Conservation (phyloP, 1,284 basidiomycete species). For the Boletellus deceptivus region DNA sequence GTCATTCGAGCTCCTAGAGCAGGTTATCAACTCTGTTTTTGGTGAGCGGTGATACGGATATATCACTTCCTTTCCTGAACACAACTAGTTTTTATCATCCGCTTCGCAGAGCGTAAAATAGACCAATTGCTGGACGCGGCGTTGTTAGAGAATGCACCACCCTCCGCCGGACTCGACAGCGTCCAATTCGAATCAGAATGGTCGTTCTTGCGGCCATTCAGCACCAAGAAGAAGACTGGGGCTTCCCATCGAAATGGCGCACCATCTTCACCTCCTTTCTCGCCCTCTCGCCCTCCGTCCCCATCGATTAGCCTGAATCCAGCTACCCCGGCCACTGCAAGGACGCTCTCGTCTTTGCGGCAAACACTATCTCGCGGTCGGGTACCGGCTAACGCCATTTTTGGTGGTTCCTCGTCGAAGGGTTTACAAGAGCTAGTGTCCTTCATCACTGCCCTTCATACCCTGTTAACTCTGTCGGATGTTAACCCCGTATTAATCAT, state of each 20-base stretch:
- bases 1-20: constrained; percentile 77
- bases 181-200: constrained; percentile 96
- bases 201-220: constrained; percentile 84
- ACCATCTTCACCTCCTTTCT: constrained; percentile 40
- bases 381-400: constrained; percentile 47
- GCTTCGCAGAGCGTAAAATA: constrained; percentile 86
- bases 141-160: constrained; percentile 81
- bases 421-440: constrained; percentile 72
- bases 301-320: constrained; percentile 41
- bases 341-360: constrained; percentile 60
- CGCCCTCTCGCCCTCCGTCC: constrained; percentile 47
- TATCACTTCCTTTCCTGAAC: constrained; percentile 8
- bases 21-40: constrained; percentile 92
- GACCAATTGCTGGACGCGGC: constrained; percentile 84
- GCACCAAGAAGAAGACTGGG: constrained; percentile 59
- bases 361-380: constrained; percentile 57
- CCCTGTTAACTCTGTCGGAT: constrained; percentile 82
- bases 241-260: constrained; percentile 37
- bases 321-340: constrained; percentile 41
- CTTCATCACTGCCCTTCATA: constrained; percentile 86
- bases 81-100: constrained; percentile 85
- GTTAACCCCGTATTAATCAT: constrained; percentile 89
- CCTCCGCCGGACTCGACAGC: constrained; percentile 76
- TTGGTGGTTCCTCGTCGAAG: constrained; percentile 42
- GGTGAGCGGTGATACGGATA: constrained; percentile 47